A percentile compares a stretch with the other conserved stretches of the same genome.
Evolutionary conservation across 2,329 filamentous ascomycete genomes (phyloP).

Genomic region (Daldinia sp.): DNA sequence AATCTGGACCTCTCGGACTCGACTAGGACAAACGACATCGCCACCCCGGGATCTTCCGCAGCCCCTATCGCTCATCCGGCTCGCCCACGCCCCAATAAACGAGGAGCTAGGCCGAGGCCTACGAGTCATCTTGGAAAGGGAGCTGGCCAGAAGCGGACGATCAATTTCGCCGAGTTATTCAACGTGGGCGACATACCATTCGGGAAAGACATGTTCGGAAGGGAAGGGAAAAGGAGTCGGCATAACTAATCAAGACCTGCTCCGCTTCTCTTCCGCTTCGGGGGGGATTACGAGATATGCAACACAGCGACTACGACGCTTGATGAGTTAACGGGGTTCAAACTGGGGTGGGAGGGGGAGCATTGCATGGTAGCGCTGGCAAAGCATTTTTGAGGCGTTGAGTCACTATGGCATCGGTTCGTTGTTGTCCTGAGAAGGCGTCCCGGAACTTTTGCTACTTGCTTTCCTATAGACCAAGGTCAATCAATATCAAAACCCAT

Average conservation of each 20-base stretch:
- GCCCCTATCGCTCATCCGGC: constrained; percentile 44
- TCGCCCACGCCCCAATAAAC: constrained; percentile 39
- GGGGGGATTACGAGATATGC: constrained; percentile 1
- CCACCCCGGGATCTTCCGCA: constrained; percentile 42
- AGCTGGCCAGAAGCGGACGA: constrained; percentile 75
- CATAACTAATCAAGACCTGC: constrained; percentile 50
- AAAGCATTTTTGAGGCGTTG: constrained; percentile 38
- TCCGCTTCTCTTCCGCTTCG: neutral
- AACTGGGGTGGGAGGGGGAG: constrained; percentile 14
- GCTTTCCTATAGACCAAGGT: constrained; percentile 24
- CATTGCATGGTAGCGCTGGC: constrained; percentile 33
- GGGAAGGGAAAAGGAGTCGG: constrained; percentile 58
- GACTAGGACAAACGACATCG: constrained; percentile 51
- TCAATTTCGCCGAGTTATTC: constrained; percentile 79
- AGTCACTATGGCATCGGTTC: constrained; percentile 24
- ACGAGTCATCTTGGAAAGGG: constrained; percentile 64
- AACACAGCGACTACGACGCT: constrained; percentile 19
- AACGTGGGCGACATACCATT: constrained; percentile 71
- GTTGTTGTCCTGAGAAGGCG: constrained; percentile 18
- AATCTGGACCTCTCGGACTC: constrained; percentile 67
- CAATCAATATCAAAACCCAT: constrained; percentile 11
- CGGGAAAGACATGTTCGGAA: constrained; percentile 67
- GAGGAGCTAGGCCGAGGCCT: constrained; percentile 40
- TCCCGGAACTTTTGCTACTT: constrained; percentile 20
- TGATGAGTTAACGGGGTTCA: constrained; percentile 13